These are phyloP conservation scores for Acanthochlamys bracteata DNA, from an alignment of 106 monocot genomes.

Conservation along the genomic window DNA sequence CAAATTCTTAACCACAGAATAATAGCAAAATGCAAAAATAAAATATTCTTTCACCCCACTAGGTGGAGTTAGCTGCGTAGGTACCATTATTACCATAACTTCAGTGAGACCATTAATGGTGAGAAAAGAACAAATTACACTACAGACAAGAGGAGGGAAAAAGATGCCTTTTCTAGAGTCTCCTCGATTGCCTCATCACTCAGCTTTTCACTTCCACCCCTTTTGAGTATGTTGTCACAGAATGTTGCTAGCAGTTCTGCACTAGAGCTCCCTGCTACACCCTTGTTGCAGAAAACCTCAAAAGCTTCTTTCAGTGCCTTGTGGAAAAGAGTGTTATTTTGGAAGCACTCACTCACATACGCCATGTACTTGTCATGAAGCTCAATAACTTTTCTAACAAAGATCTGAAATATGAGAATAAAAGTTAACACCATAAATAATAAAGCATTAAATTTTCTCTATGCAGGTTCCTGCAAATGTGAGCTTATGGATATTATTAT, in stretches of 20 bases:
- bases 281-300: slow-evolving; percentile 15
- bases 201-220: slow-evolving; percentile 11
- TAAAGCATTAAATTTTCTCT: too few species aligned
- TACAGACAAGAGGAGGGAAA: neutral
- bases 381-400: slow-evolving; percentile 6
- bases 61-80: neutral
- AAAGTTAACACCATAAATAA: neutral
- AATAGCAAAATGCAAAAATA: neutral
- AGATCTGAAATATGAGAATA: slow-evolving; percentile 3
- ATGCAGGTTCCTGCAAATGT: neutral
- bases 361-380: slow-evolving; percentile 10
- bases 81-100: neutral
- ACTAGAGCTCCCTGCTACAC: neutral
- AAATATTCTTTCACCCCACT: neutral
- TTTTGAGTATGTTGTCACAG: slow-evolving; percentile 9
- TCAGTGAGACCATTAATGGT: neutral
- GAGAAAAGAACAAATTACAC: too few species aligned
- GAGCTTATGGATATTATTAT: neutral
- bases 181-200: slow-evolving; percentile 8
- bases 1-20: neutral
- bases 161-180: slow-evolving; percentile 10
- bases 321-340: slow-evolving; percentile 4
- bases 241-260: slow-evolving; percentile 8
- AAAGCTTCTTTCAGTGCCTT: slow-evolving; percentile 11
- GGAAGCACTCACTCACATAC: slow-evolving; percentile 7